These are phyloP conservation scores for Dryadomyces quercus-mongolicae DNA, from an alignment of 2,329 filamentous ascomycete genomes.

Conservation along the genomic window DNA sequence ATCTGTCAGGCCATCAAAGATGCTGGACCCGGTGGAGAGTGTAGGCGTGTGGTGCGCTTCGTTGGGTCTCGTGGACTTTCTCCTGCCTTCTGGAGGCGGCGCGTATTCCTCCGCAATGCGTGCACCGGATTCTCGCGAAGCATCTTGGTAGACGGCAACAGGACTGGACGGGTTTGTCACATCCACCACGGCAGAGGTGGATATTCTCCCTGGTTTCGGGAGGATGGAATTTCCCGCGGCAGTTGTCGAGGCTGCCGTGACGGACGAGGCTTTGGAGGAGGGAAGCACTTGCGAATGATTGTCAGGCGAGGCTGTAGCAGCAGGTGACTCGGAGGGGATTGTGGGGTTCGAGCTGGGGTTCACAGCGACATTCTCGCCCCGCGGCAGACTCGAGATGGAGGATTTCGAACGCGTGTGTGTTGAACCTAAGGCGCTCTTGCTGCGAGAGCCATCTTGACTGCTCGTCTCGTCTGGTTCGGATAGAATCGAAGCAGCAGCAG, in stretches of 20 bases:
- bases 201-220: conserved; percentile 29
- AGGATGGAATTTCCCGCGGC: conserved; percentile 26
- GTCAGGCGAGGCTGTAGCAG: conserved; percentile 29
- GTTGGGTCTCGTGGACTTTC: conserved; percentile 23
- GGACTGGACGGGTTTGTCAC: conserved; percentile 37
- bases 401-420: conserved; percentile 20
- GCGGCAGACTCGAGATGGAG: conserved; percentile 15
- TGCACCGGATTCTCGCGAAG: conserved; percentile 25
- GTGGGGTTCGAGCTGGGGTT: conserved; percentile 22
- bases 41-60: conserved; percentile 16
- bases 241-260: conserved; percentile 34
- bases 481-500: conserved; percentile 28
- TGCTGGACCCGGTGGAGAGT: conserved; percentile 22
- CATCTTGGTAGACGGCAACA: conserved; percentile 31
- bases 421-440: conserved; percentile 27
- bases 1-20: conserved; percentile 24
- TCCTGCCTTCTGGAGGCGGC: conserved; percentile 28
- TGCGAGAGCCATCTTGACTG: conserved; percentile 25
- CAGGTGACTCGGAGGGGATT: conserved; percentile 19
- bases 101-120: conserved; percentile 30
- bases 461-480: conserved; percentile 25
- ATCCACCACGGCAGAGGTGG: conserved; percentile 28
- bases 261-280: conserved; percentile 35
- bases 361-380: conserved; percentile 18
- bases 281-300: conserved; percentile 26